phyloP scores from a whole-genome alignment of 441 rosid genomes.

The Populus hybrid region DNA sequence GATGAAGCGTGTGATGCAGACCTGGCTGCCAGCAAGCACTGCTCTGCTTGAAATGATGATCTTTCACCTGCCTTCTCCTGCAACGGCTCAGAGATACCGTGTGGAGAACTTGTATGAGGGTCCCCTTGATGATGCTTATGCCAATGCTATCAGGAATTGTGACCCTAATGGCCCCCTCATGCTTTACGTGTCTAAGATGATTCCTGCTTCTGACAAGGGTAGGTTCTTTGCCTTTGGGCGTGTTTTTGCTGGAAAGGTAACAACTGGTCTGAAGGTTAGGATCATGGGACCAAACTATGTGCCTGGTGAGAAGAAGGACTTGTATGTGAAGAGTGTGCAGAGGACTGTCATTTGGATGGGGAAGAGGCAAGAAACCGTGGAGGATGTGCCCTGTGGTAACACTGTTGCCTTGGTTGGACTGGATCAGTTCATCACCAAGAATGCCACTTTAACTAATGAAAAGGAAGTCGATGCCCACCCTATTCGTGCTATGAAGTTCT shows the following conservation, averaged over 20 bases:
- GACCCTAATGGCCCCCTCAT: constrained; percentile 58
- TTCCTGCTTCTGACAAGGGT: constrained; percentile 59
- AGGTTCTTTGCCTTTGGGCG: constrained; percentile 59
- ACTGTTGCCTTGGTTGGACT: constrained; percentile 61
- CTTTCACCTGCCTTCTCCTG: constrained; percentile 55
- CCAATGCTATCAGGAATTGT: constrained; percentile 52
- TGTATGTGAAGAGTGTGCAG: constrained; percentile 56
- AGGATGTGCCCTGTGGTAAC: constrained; percentile 67
- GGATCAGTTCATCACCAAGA: constrained; percentile 58
- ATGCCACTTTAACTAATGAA: constrained; percentile 58
- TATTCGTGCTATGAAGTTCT: constrained; percentile 56
- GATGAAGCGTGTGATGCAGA: constrained; percentile 70
- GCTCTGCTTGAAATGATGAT: constrained; percentile 62
- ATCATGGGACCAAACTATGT: constrained; percentile 65
- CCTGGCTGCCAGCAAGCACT: constrained; percentile 54
- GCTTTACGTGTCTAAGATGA: constrained; percentile 65
- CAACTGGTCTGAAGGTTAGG: constrained; percentile 55
- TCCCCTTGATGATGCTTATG: constrained; percentile 53
- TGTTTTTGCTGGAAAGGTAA: constrained; percentile 48
- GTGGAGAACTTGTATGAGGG: constrained; percentile 65
- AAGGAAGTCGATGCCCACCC: constrained; percentile 61
- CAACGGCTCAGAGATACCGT: constrained; percentile 52
- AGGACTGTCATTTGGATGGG: constrained; percentile 76
- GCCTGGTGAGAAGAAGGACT: constrained; percentile 60
- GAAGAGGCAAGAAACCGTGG: constrained; percentile 60